Evolutionary conservation across 257 asterid species (phyloP), one percentile per base, ranked within the genome.

Genomic region (Rubia yunnanensis): DNA sequence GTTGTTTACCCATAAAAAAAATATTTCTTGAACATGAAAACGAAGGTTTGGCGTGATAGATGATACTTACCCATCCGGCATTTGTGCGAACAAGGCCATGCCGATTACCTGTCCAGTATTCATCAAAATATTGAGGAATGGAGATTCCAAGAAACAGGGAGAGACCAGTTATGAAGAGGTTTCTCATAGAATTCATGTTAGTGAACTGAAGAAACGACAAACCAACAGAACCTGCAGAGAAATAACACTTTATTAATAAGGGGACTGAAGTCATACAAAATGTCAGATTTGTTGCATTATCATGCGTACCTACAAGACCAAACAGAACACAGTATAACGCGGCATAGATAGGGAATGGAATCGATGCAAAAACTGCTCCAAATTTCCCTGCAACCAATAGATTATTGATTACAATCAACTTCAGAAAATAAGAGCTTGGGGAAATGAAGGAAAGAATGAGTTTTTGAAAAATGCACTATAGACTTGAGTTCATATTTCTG

Each of bases 331-430:
- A 94, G 73, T 94, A 88, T 13, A 94, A 63, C 20, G 97, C 99
- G 27, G 99, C 99, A 49, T 71, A 94, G 76, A 94, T 88, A 0
- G 97, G 85, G 66, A 94, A 85, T 1, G 99, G 99, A 55, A 94
- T 94, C 31, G 99, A 94, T 56, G 99, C 97, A 72, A 94, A 94
- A 70, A 94, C 96, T 70, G 99, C 99, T 66, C 99, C 99, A 60
- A 94, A 94, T 73, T 94, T 94, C 66, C 99, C 99, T 94, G 94
- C 82, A 77, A 53, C 24, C 68, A 36, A 56, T 22, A 67, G 8
- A 54, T 26, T 38, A 60, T 34, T 32, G 34, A 34, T 23, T 10
- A 15, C 53, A 27, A 23, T 38, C 6, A 36, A 10, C 53, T 38
- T 5, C 7, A 38, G 10, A 39, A 23, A 1, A 14, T 39, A 38